Evolutionary conservation across 164 flowering plant genomes (phyloP).

Genomic region (Tetrastigma voinierianum): DNA sequence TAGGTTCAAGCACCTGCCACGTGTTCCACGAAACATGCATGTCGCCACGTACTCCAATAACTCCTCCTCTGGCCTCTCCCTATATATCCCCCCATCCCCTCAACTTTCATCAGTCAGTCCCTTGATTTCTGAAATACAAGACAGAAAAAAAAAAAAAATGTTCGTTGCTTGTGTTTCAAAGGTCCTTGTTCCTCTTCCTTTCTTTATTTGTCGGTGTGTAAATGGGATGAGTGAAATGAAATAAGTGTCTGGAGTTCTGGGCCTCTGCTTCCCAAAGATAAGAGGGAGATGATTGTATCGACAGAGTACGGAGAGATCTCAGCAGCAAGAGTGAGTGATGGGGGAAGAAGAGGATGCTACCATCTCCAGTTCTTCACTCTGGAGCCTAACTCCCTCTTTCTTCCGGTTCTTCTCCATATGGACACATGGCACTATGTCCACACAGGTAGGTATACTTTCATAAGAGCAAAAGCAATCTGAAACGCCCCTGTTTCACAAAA

Average conservation of each 20-base stretch:
- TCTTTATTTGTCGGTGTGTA: background rate
- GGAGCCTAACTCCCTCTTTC: slow-evolving; percentile 79
- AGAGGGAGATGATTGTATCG: slow-evolving; percentile 36
- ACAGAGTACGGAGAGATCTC: slow-evolving; percentile 69
- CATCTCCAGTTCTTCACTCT: slow-evolving; percentile 76
- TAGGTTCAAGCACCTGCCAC: slow-evolving; percentile 3
- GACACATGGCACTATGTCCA: slow-evolving; percentile 82
- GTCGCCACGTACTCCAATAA: slow-evolving; percentile 7
- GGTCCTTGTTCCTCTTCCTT: background rate
- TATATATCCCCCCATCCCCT: background rate
- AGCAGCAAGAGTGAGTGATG: slow-evolving; percentile 46
- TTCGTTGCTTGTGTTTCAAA: background rate
- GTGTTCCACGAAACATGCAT: slow-evolving; percentile 15
- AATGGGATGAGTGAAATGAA: background rate
- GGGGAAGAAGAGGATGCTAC: slow-evolving; percentile 31
- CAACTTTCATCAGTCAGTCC: no score
- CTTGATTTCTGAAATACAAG: no score
- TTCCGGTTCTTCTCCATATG: slow-evolving; percentile 74
- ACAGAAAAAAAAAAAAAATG: no score
- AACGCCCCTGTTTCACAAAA: no score
- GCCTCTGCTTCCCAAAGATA: slow-evolving; percentile 36
- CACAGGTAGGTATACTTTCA: no score
- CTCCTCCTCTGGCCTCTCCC: background rate
- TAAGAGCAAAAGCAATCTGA: no score
- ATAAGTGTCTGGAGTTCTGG: slow-evolving; percentile 3